Percentiles rank a stretch among this genome's conserved stretches.
These are phyloP conservation scores for Zalaria obscura DNA, from an alignment of 2,329 filamentous ascomycete genomes.

Conservation along the genomic window DNA sequence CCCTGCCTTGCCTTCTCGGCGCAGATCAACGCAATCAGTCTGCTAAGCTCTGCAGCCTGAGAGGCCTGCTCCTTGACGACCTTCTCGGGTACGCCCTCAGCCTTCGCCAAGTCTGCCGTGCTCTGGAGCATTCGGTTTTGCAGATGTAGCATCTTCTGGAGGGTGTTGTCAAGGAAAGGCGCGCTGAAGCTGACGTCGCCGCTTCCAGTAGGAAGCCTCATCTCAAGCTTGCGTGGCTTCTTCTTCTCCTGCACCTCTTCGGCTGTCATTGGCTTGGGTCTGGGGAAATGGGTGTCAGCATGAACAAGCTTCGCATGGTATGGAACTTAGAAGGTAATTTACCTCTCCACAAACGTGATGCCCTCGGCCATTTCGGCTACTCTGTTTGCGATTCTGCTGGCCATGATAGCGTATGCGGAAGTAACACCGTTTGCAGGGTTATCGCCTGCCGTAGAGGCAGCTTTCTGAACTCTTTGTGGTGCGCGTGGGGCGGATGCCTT, in stretches of 20 bases:
- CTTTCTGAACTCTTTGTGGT: constrained; percentile 11
- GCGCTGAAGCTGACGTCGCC: constrained; percentile 33
- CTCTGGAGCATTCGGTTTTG: constrained; percentile 36
- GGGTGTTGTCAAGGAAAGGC: constrained; percentile 38
- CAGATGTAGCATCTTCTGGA: constrained; percentile 33
- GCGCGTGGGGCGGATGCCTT: constrained; percentile 4
- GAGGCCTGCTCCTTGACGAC: constrained; percentile 35
- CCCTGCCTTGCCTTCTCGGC: constrained; percentile 38
- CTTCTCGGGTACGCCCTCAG: constrained; percentile 29
- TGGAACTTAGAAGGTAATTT: constrained; percentile 1
- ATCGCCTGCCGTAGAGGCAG: constrained; percentile 18
- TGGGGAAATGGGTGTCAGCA: constrained; percentile 4
- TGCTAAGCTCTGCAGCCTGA: constrained; percentile 32
- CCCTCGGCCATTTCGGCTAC: constrained; percentile 39
- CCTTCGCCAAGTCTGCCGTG: constrained; percentile 30
- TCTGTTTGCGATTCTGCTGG: constrained; percentile 33
- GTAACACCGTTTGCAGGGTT: constrained; percentile 14
- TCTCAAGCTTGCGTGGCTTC: constrained; percentile 34
- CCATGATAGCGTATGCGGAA: constrained; percentile 38
- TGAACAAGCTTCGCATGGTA: too few species aligned
- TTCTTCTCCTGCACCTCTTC: constrained; percentile 20
- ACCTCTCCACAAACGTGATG: constrained; percentile 36
- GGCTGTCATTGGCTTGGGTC: constrained; percentile 12
- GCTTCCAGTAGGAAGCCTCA: constrained; percentile 25
- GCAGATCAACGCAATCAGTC: constrained; percentile 37